A percentile compares a stretch with the other conserved stretches of the same genome.
Evolutionary conservation across 2,329 filamentous ascomycete genomes (phyloP).

Genomic region (Verticillium isaacii): DNA sequence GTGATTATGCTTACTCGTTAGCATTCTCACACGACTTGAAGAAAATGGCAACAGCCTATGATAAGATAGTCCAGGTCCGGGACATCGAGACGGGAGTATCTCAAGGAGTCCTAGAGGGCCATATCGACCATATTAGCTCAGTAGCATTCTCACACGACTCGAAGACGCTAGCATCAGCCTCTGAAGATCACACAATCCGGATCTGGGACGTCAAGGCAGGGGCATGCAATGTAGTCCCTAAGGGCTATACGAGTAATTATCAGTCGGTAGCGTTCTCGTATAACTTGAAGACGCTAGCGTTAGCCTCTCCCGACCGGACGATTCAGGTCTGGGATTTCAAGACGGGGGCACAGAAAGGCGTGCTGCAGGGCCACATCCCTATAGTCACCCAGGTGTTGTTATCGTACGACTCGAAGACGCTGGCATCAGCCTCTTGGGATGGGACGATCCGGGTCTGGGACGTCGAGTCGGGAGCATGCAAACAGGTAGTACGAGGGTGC

Average conservation of each 20-base stretch:
- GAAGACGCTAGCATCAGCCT: constrained; percentile 11
- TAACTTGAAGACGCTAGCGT: background rate
- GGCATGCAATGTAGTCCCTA: background rate
- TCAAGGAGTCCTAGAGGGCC: no score
- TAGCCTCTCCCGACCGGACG: constrained; percentile 1
- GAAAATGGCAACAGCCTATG: no score
- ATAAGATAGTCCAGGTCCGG: no score
- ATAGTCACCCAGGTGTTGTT: no score
- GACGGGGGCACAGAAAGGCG: background rate
- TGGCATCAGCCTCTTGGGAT: background rate
- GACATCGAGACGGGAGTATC: no score
- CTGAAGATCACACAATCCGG: constrained; percentile 8
- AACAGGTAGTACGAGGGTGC: no score
- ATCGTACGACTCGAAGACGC: no score
- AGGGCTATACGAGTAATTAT: background rate
- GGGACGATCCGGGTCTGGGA: no score
- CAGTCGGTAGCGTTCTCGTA: constrained; percentile 1
- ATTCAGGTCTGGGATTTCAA: constrained; percentile 4
- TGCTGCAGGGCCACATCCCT: no score
- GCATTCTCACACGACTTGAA: no score
- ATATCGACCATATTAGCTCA: background rate
- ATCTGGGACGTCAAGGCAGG: constrained; percentile 9
- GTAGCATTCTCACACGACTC: constrained; percentile 15
- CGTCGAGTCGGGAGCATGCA: no score
- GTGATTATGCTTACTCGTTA: no score